Evolutionary conservation across 257 asterid species (phyloP), one percentile per base, ranked within the genome.

Genomic region (Nyctanthes arbortristis): DNA sequence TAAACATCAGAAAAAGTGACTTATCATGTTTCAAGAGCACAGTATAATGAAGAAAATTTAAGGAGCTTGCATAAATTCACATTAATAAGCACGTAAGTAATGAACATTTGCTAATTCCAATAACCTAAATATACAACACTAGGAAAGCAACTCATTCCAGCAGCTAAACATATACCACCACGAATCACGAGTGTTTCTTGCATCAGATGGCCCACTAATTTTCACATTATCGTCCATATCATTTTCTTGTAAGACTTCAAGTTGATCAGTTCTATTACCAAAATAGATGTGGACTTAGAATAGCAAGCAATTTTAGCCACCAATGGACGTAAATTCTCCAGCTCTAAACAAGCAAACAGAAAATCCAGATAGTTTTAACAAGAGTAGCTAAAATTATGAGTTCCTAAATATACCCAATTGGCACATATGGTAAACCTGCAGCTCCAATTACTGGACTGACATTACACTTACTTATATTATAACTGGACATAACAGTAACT

Each of bases 41-140:
- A 7, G 4, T 0, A 22, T 28, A 20, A 52, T 4, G 8, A 10
- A 4, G 3, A n/a, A 52, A 24, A 52, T 8, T 52, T 5, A 2
- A 52, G 59, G 13, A 52, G 14, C 59, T 9, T 22, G 59, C 5
- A 52, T 6, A 52, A 52, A 7, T 52, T 52, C 9, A 12, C 64
- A 56, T 37, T 57, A 65, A 65, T 74, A 36, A 9, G 30, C 20
- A 69, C n/a, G 45, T 16, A 28, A 39, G 57, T 63, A 29, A 30
- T 66, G 31, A 16, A 55, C 39, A 55, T 54, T 28, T 52, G 30
- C 0, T 32, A 54, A 16, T 18, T 61, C 47, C 43, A 22, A 2
- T 8, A 34, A 33, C 47, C 29, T 24, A 7, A 18, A 61, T 14
- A 32, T 5, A 31, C n/a, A 2, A 5, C 16, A 59, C 40, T 31